Evolutionary conservation across 345 rosid species (phyloP).

Genomic region (Moricandia arvensis): DNA sequence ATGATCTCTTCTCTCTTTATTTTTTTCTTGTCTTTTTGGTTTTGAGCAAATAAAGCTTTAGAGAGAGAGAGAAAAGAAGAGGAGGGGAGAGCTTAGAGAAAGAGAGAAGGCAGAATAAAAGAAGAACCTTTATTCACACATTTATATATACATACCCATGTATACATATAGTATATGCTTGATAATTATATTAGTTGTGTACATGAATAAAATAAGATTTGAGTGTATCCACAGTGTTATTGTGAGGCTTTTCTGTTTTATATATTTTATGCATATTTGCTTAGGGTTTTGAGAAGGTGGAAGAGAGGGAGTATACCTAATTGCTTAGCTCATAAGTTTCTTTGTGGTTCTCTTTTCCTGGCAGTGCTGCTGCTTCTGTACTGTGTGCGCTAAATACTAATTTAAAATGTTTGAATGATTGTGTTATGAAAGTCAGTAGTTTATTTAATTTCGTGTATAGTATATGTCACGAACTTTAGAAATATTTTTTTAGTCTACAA

Average conservation of each 20-base stretch:
- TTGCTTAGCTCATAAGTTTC: conserved; percentile 43
- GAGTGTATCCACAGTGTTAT: conserved; percentile 26
- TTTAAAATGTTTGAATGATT: not conserved
- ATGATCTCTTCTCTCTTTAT: conserved; percentile 26
- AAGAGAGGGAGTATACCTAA: conserved; percentile 22
- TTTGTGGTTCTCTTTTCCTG: conserved; percentile 32
- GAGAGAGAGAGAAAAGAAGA: conserved; percentile 37
- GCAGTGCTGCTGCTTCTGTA: conserved; percentile 32
- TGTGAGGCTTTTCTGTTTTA: conserved; percentile 31
- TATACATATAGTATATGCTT: conserved; percentile 23
- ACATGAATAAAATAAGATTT: conserved; percentile 20
- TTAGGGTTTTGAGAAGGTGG: conserved; percentile 39
- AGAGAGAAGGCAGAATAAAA: conserved; percentile 40
- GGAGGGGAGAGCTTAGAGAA: conserved; percentile 26
- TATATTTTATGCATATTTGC: conserved; percentile 25
- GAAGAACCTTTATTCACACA: conserved; percentile 36
- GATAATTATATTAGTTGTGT: conserved; percentile 3
- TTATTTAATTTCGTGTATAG: not conserved
- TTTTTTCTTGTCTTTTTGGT: conserved; percentile 12
- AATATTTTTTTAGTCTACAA: not conserved
- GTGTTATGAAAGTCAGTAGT: conserved; percentile 1
- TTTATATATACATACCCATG: too few relatives aligned
- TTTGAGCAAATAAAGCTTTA: conserved; percentile 24
- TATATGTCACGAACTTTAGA: conserved; percentile 1
- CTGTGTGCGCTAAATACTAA: not conserved